These are phyloP conservation scores for Arthrobotrys entomopaga DNA, from an alignment of 2,329 filamentous ascomycete genomes.

Conservation along the genomic window DNA sequence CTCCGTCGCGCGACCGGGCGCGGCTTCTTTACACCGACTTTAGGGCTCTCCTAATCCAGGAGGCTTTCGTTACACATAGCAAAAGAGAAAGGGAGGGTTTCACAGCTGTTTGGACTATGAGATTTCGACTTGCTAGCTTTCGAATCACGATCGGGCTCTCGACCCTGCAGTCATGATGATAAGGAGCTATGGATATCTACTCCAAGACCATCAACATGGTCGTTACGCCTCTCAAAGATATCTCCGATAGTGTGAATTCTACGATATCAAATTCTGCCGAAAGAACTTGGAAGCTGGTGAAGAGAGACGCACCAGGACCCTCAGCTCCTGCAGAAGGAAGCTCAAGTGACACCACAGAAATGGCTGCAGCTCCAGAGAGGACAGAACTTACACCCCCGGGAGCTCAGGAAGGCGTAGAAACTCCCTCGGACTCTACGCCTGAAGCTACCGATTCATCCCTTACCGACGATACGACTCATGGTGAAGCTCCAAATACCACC, in stretches of 20 bases:
- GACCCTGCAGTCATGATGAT: conserved; percentile 52
- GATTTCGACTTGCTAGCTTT: conserved; percentile 23
- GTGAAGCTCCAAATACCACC: conserved; percentile 10
- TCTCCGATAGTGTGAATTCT: conserved; percentile 54
- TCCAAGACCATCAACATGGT: conserved; percentile 55
- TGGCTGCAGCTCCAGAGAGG: conserved; percentile 4
- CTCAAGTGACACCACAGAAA: conserved; percentile 40
- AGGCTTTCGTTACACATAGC: not conserved
- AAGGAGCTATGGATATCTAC: conserved; percentile 53
- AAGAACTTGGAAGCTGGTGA: conserved; percentile 51
- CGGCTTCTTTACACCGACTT: not conserved
- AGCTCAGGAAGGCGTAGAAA: conserved; percentile 7
- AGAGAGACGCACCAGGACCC: conserved; percentile 19
- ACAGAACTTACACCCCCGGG: not conserved
- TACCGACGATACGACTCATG: not conserved
- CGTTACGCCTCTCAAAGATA: conserved; percentile 54
- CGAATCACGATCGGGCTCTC: conserved; percentile 27
- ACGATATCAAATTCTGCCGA: conserved; percentile 52
- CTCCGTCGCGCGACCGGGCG: conserved; percentile 49
- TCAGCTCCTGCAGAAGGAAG: conserved; percentile 19
- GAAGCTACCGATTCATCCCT: not conserved
- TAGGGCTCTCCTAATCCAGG: not conserved
- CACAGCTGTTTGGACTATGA: conserved; percentile 23
- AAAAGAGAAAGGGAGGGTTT: conserved; percentile 1
- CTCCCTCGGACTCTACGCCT: not conserved